Evolutionary conservation across 345 rosid genomes (phyloP), one percentile per base, ranked within the genome.

Genomic region (Durio zibethinus): DNA sequence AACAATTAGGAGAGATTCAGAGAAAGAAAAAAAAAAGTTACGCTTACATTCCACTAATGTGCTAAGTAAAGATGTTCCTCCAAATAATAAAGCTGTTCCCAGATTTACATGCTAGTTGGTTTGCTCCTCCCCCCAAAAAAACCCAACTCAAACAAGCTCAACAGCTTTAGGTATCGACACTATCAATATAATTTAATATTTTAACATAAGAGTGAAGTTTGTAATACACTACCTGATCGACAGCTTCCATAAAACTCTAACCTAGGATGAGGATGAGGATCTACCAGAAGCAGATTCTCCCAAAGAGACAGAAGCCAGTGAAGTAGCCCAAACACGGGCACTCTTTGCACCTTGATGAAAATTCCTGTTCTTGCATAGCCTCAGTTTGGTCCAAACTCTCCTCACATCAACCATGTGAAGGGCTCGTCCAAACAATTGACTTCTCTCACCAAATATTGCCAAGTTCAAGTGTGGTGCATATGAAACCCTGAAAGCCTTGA

Each of bases 291-390:
- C 90, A 73, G 94, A 84, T 86, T 89, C 85, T 7, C 97, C 97
- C 81, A 93, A 78, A 6, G 97, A 88, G 74, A 95, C 97, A 7
- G 98, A 95, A 11, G 99, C 97, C 27, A 93, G 84, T 5, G 98
- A 93, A 25, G 97, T 91, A 60, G 97, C 97, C 98, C 97, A 93
- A n/a, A 89, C 98, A 66, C 84, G 87, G 25, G 91, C 96, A 56
- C 83, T 95, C 83, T 80, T 93, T 12, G 98, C 97, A 31, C 98
- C 79, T 79, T 83, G 89, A 16, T 84, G 97, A 78, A 95, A 92
- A 88, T 79, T 89, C 80, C 97, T 88, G 67, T 89, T 87, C 88
- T 93, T 95, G 84, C 85, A 79, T 47, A 93, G 80, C 74, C 89
- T 85, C 57, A 96, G 87, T 74, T 82, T 96, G 59, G 84, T 83